A percentile compares a stretch with the other conserved stretches of the same genome.
Conservation (phyloP, 768 basidiomycete genomes). For the Pulveroboletus ravenelii region DNA sequence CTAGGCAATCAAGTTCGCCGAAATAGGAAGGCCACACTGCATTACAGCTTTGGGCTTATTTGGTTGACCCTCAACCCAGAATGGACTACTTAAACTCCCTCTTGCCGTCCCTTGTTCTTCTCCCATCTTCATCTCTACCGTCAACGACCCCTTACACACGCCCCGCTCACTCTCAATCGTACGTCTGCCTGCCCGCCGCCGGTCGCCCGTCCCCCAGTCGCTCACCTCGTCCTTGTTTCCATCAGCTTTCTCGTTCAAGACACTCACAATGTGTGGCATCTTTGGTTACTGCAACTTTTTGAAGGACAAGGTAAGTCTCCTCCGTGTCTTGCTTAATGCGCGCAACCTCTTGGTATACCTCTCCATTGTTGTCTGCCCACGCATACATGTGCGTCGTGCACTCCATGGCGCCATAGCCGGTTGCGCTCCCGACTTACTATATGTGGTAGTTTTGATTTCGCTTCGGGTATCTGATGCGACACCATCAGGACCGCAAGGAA, state of each 20-base stretch:
- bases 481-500: slow-evolving; percentile 73
- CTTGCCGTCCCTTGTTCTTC: slow-evolving; percentile 3
- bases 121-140: slow-evolving; percentile 22
- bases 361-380: not conserved
- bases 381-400: slow-evolving; percentile 8
- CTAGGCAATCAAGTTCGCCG: slow-evolving; percentile 1
- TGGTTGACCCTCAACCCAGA: slow-evolving; percentile 30
- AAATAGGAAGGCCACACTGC: slow-evolving; percentile 3
- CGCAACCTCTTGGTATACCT: not conserved
- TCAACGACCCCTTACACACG: slow-evolving; percentile 6
- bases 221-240: not conserved
- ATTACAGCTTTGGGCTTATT: slow-evolving; percentile 25
- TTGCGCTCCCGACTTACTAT: slow-evolving; percentile 10
- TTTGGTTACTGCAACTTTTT: slow-evolving; percentile 95
- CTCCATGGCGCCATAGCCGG: not conserved
- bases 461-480: slow-evolving; percentile 10
- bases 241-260: slow-evolving; percentile 7
- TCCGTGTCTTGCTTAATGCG: not conserved
- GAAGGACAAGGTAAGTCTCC: slow-evolving; percentile 78
- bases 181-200: not conserved
- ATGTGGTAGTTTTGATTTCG: slow-evolving; percentile 14
- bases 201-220: not conserved
- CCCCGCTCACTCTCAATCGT: slow-evolving; percentile 3
- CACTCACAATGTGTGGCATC: slow-evolving; percentile 81
- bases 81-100: slow-evolving; percentile 29